Percentiles rank a stretch among this genome's conserved stretches.
Evolutionary conservation across 768 basidiomycete species (phyloP).

Genomic region (Mycena galopus): DNA sequence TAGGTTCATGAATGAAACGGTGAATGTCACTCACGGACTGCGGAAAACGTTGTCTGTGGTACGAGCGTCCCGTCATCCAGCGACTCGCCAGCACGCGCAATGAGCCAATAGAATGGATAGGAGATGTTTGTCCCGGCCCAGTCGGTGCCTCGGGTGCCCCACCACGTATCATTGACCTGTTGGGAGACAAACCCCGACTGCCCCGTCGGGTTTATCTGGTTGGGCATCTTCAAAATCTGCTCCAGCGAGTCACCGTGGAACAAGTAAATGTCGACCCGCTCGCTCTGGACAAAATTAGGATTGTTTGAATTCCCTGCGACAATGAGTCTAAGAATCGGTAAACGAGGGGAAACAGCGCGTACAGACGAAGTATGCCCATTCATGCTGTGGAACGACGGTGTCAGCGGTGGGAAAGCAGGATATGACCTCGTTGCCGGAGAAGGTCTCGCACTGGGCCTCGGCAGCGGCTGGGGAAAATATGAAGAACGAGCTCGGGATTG

Average conservation of each 20-base stretch:
- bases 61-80: slow-evolving; percentile 68
- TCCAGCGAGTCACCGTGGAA: slow-evolving; percentile 76
- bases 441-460: slow-evolving; percentile 59
- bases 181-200: slow-evolving; percentile 66
- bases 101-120: slow-evolving; percentile 83
- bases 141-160: slow-evolving; percentile 63
- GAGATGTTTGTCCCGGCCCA: slow-evolving; percentile 67
- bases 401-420: slow-evolving; percentile 80
- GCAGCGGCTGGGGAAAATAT: slow-evolving; percentile 53
- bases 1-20: too few relatives aligned
- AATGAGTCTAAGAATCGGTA: slow-evolving; percentile 18
- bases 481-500: slow-evolving; percentile 11
- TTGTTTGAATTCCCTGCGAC: slow-evolving; percentile 79
- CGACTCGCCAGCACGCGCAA: slow-evolving; percentile 66
- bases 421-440: slow-evolving; percentile 76
- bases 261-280: slow-evolving; percentile 81
- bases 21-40: slow-evolving; percentile 73
- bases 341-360: slow-evolving; percentile 50
- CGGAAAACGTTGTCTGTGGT: slow-evolving; percentile 81
- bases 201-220: slow-evolving; percentile 60
- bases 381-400: slow-evolving; percentile 72
- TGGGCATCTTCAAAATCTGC: slow-evolving; percentile 57
- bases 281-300: slow-evolving; percentile 72
- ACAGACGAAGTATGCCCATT: slow-evolving; percentile 87
- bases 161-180: slow-evolving; percentile 83